phyloP scores from a whole-genome alignment of 1,284 basidiomycete genomes.

The Albatrellus sp. region DNA sequence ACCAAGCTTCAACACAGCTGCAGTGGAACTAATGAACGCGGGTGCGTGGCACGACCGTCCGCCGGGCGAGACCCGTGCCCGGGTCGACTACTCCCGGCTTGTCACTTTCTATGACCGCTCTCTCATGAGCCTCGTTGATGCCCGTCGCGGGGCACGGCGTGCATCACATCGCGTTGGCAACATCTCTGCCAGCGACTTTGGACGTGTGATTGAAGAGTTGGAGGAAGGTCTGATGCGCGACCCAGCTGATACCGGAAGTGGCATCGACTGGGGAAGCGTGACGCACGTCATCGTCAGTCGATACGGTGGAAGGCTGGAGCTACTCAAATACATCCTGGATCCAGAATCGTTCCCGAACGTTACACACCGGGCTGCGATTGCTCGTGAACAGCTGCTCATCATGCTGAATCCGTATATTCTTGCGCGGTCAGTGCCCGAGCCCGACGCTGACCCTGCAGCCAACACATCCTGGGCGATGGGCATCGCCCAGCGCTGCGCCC shows the following conservation, averaged over 20 bases:
- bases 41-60: slow-evolving; percentile 27
- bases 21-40: slow-evolving; percentile 19
- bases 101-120: slow-evolving; percentile 31
- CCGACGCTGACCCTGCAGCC: slow-evolving; percentile 3
- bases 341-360: slow-evolving; percentile 1
- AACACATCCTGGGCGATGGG: slow-evolving; percentile 19
- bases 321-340: slow-evolving; percentile 24
- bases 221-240: slow-evolving; percentile 11
- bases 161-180: slow-evolving; percentile 22
- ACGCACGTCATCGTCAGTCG: slow-evolving; percentile 28
- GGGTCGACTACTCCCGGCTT: slow-evolving; percentile 24
- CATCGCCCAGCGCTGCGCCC: slow-evolving; percentile 21
- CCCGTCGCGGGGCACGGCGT: slow-evolving; percentile 17
- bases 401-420: slow-evolving; percentile 11
- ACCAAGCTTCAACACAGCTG: neutral
- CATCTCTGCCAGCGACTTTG: slow-evolving; percentile 10
- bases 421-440: slow-evolving; percentile 12
- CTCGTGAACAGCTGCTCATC: slow-evolving; percentile 13
- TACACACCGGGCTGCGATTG: slow-evolving; percentile 7
- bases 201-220: neutral
- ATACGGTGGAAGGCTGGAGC: slow-evolving; percentile 29
- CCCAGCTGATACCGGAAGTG: slow-evolving; percentile 15
- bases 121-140: slow-evolving; percentile 21
- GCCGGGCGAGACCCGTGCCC: slow-evolving; percentile 28
- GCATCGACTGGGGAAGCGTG: slow-evolving; percentile 32